Base-by-base conservation (phyloP, 257 asterid species). In the Linaria vulgaris region DNA sequence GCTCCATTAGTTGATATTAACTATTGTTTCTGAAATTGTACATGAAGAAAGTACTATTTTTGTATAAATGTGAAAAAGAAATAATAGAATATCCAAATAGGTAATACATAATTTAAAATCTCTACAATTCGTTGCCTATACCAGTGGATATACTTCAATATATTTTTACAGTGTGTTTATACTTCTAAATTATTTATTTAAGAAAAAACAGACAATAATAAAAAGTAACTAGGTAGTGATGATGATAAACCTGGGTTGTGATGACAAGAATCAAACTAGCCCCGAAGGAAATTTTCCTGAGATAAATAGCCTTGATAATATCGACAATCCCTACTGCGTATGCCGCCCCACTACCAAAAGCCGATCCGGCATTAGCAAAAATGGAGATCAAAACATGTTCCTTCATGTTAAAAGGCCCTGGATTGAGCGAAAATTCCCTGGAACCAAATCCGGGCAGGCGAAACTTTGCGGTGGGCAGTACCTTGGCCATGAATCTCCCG, bases 381-480 rank as follows among this genome's bases (percentile, higher is more conserved):
- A 86, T 80, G 3, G 95, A 86, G 4, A 86, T 86, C 67, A 86
- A 45, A 0, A 85, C 95, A 41, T 86, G 95, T 67, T 86, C 95
- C 59, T 86, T 86, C 76, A 84, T 64, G 62, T 86, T 83, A 64
- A 86, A 86, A 8, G 95, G 91, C 12, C 91, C 95, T 0, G 95
- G 88, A 61, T 86, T 86, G 12, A 86, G 70, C 20, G 88, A 72
- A 23, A 84, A 84, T 69, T 74, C 69, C 76, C 74, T 56, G 7
- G 75, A 34, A 0, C 78, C 83, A 4, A 76, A 64, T 0, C 81
- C 81, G n/a, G 77, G 80, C 15, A 85, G 43, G 31, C 51, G 31
- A 51, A 83, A 81, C 74, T 61, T 81, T 21, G 73, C 56, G 10
- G 50, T 54, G 2, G 95, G 87, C 27, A 87, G 76, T 38, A 82